Evolutionary conservation across 768 basidiomycete species (phyloP).

Genomic region (Cystobasidium tubakii): DNA sequence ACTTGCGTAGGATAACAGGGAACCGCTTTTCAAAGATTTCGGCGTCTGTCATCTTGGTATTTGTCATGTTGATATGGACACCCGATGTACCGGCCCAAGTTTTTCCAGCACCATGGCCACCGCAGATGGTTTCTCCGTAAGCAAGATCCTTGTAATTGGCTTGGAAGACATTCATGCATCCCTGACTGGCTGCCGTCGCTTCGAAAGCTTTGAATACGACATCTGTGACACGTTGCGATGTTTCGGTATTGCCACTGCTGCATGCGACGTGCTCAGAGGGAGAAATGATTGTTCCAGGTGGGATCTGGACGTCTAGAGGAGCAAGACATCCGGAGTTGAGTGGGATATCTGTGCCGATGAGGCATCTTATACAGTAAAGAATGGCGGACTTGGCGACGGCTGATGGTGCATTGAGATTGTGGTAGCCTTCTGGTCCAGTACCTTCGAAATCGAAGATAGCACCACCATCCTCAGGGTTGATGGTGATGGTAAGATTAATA

Average conservation of each 20-base stretch:
- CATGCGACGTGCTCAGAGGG: slow-evolving; percentile 12
- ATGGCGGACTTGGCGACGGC: slow-evolving; percentile 82
- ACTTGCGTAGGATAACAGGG: slow-evolving; percentile 76
- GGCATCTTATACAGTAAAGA: slow-evolving; percentile 82
- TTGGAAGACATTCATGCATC: slow-evolving; percentile 58
- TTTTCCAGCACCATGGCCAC: slow-evolving; percentile 83
- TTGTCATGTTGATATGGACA: slow-evolving; percentile 38
- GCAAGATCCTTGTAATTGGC: slow-evolving; percentile 67
- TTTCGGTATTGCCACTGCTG: slow-evolving; percentile 62
- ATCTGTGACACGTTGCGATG: slow-evolving; percentile 84
- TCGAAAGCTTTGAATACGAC: slow-evolving; percentile 87
- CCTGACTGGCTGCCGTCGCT: slow-evolving; percentile 84
- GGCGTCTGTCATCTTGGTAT: slow-evolving; percentile 83
- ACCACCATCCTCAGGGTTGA: slow-evolving; percentile 37
- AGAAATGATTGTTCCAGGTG: slow-evolving; percentile 34
- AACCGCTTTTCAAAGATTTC: slow-evolving; percentile 90
- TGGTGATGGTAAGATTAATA: slow-evolving; percentile 20
- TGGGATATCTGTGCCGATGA: slow-evolving; percentile 39
- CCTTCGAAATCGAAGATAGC: slow-evolving; percentile 42
- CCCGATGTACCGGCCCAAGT: slow-evolving; percentile 63
- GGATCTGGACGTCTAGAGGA: slow-evolving; percentile 27
- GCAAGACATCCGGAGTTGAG: slow-evolving; percentile 43
- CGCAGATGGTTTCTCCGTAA: slow-evolving; percentile 70
- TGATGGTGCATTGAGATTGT: slow-evolving; percentile 55
- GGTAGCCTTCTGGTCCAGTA: slow-evolving; percentile 42